Conservation (phyloP, 2,329 filamentous ascomycete species). For the Xylariaceae sp. region DNA sequence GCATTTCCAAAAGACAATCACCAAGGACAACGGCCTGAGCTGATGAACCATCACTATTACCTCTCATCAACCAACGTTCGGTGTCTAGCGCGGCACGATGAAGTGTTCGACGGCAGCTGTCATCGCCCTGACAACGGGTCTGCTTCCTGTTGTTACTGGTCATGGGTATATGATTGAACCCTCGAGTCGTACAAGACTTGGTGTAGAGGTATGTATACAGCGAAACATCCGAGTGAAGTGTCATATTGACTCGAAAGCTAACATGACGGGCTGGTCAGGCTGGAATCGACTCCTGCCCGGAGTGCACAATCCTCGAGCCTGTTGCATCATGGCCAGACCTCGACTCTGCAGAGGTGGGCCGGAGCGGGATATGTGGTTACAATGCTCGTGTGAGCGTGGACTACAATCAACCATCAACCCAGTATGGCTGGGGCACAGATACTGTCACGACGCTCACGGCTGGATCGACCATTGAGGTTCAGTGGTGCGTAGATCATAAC, state of each 20-base stretch:
- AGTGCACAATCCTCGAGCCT: constrained; percentile 52
- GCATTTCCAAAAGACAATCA: too few species aligned
- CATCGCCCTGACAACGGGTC: background rate
- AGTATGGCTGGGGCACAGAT: constrained; percentile 38
- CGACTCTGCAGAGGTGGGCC: constrained; percentile 40
- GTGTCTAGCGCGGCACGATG: background rate
- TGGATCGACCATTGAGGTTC: constrained; percentile 44
- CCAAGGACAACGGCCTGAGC: background rate
- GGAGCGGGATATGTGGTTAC: constrained; percentile 50
- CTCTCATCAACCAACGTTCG: background rate
- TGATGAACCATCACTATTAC: background rate
- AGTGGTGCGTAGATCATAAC: constrained; percentile 55
- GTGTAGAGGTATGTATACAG: background rate
- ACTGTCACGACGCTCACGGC: constrained; percentile 42
- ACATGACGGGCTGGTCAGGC: constrained; percentile 28
- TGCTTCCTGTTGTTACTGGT: background rate
- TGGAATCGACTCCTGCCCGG: constrained; percentile 47
- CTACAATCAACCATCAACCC: constrained; percentile 44
- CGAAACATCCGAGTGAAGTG: too few species aligned
- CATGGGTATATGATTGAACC: background rate
- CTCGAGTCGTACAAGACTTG: background rate
- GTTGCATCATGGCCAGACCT: constrained; percentile 48
- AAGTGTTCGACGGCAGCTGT: background rate
- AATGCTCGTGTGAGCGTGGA: constrained; percentile 50
- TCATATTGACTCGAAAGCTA: too few species aligned